Evolutionary conservation across 2,329 filamentous ascomycete species (phyloP), one percentile per base, ranked within the genome.

Genomic region (Knoxdaviesia capensis): DNA sequence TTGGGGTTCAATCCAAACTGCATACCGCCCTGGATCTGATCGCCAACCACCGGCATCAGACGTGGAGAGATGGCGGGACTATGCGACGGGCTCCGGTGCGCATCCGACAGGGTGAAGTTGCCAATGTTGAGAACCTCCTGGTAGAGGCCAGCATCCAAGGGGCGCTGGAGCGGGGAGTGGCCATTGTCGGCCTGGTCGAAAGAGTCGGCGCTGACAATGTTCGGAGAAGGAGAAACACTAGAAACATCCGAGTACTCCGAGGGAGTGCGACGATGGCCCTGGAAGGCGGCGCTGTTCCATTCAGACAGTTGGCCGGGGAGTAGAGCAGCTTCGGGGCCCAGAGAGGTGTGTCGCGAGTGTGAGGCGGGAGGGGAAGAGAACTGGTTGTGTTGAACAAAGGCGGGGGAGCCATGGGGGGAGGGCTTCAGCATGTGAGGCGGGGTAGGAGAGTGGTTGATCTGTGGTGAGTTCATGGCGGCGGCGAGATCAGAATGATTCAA

Each of bases 201-300:
- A 48, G 65, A 74, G 52, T 94, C 87, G 46, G 80, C 70, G 49
- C 80, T 80, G 31, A 71, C 71, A 44, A 94, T 61, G 53, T 84
- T 85, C 4, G 88, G 88, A 11, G 88, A 94, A 29, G 78, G 81
- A 28, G 82, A 77, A 10, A 78, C 82, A 11, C 85, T 93, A 5
- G 79, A 94, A 5, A 94, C 78, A 50, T 94, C 88, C 3, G 86
- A 94, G 52, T 80, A 85, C 51, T 94, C 88, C n/a, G 87, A 94
- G 1, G 84, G 82, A 34, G 74, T 77, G 52, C 87, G 75, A 50
- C 86, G 73, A 55, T 94, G 88, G n/a, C 73, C 68, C 49, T 83
- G 79, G 53, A 93, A 94, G 45, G 73, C 68, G 9, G 64, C 59
- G 43, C 66, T 64, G 36, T 50, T 64, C 70, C 70, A 75, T 45